Conservation (phyloP, 2,329 filamentous ascomycete species). For the Microcera coccophila region DNA sequence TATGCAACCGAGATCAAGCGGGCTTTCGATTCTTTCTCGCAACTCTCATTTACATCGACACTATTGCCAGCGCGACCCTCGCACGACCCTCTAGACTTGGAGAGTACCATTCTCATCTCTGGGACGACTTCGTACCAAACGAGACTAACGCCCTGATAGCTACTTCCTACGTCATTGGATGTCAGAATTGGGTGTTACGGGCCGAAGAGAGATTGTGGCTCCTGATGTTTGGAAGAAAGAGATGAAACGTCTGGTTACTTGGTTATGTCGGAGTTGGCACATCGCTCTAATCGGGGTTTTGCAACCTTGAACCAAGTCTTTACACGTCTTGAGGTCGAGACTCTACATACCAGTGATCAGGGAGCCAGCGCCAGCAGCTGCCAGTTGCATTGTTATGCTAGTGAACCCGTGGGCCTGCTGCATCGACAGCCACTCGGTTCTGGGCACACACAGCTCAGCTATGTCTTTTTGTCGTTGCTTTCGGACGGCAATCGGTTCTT, state of each 20-base stretch:
- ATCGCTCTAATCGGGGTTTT: background rate
- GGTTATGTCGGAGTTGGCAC: background rate
- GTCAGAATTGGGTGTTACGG: background rate
- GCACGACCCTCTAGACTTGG: background rate
- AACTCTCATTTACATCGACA: conserved; percentile 28
- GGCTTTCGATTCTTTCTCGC: conserved; percentile 35
- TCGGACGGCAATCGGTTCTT: background rate
- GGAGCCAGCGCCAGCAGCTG: too few species aligned
- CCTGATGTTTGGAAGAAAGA: background rate
- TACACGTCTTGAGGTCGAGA: background rate
- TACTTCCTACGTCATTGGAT: too few species aligned
- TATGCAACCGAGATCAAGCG: conserved; percentile 33
- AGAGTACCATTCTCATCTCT: background rate
- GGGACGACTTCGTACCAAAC: too few species aligned
- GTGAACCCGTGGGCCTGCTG: too few species aligned
- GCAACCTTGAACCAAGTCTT: background rate
- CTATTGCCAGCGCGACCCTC: conserved; percentile 9
- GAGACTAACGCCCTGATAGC: too few species aligned
- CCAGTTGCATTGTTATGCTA: too few species aligned
- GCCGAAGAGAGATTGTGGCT: background rate
- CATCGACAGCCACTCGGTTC: background rate
- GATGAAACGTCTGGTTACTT: background rate
- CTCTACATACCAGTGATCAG: too few species aligned
- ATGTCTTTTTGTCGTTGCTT: background rate
- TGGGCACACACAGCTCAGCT: background rate